These are phyloP conservation scores for Teunomyces atbi DNA, from an alignment of 805 yeast genomes.

Conservation along the genomic window DNA sequence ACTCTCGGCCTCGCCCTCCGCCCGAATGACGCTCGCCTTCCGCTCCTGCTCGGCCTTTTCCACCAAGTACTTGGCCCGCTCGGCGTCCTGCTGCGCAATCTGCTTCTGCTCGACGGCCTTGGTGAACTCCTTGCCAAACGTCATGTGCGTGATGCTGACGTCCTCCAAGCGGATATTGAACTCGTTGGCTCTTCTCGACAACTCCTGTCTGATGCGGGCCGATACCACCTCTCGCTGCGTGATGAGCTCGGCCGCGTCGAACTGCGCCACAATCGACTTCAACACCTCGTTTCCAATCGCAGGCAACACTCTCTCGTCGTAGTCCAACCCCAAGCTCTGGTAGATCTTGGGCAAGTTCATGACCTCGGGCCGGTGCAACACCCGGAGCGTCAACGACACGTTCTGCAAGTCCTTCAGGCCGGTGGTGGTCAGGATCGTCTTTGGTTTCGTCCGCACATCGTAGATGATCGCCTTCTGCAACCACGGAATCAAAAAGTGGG, in stretches of 20 bases:
- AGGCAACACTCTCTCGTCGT: constrained; percentile 91
- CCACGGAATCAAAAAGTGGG: constrained; percentile 96
- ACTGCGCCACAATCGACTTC: constrained; percentile 88
- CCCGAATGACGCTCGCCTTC: constrained; percentile 90
- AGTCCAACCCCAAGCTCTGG: constrained; percentile 88
- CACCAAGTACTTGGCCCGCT: constrained; percentile 83
- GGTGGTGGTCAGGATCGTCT: constrained; percentile 89
- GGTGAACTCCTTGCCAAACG: constrained; percentile 94
- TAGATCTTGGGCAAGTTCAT: constrained; percentile 77
- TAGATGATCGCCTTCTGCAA: constrained; percentile 84
- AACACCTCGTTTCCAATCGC: constrained; percentile 90
- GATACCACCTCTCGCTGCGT: constrained; percentile 96
- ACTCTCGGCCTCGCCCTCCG: constrained; percentile 99
- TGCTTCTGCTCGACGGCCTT: constrained; percentile 98
- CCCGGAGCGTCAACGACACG: constrained; percentile 90
- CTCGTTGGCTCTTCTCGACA: constrained; percentile 78
- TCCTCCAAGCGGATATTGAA: constrained; percentile 92
- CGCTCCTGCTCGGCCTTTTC: constrained; percentile 98
- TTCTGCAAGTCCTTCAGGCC: constrained; percentile 97
- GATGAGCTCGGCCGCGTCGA: constrained; percentile 94
- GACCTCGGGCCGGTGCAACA: constrained; percentile 92
- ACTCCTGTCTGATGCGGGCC: constrained; percentile 82
- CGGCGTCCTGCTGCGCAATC: constrained; percentile 99
- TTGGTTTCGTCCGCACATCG: constrained; percentile 94
- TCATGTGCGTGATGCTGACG: constrained; percentile 96